Evolutionary conservation across 2,329 filamentous ascomycete genomes (phyloP).

Genomic region (Lachnellula suecica): DNA sequence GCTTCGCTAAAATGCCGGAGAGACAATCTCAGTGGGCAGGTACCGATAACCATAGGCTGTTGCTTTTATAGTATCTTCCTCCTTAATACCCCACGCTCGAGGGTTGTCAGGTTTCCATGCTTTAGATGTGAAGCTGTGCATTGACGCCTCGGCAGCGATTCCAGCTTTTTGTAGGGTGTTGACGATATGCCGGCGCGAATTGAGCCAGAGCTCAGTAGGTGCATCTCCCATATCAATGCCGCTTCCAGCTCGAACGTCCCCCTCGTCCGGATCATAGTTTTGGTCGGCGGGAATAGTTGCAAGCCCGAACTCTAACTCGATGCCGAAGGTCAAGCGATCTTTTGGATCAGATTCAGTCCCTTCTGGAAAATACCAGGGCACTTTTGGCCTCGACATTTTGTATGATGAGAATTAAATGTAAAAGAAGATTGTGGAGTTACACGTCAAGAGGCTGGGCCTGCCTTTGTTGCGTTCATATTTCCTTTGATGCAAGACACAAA

Average conservation of each 20-base stretch:
- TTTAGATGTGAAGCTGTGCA: not conserved
- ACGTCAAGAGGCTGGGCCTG: too few species aligned
- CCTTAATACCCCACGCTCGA: not conserved
- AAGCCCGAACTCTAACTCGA: conserved; percentile 1
- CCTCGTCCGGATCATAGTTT: not conserved
- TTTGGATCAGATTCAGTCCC: not conserved
- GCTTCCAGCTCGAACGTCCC: not conserved
- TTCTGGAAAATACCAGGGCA: not conserved
- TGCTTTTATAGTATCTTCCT: not conserved
- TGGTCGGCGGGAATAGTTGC: not conserved
- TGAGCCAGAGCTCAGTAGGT: not conserved
- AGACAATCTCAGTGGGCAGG: not conserved
- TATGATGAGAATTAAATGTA: too few species aligned
- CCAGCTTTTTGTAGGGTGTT: not conserved
- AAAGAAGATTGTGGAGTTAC: too few species aligned
- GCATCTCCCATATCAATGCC: not conserved
- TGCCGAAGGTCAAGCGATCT: not conserved
- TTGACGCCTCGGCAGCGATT: not conserved
- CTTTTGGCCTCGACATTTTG: too few species aligned
- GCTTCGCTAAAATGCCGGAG: not conserved
- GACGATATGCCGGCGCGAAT: not conserved
- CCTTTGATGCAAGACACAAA: not conserved
- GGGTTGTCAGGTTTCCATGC: not conserved
- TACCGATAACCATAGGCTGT: too few species aligned
- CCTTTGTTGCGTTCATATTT: not conserved